These are phyloP conservation scores for Aspergillus quadricinctus DNA, from an alignment of 2,329 filamentous ascomycete genomes.

Conservation along the genomic window DNA sequence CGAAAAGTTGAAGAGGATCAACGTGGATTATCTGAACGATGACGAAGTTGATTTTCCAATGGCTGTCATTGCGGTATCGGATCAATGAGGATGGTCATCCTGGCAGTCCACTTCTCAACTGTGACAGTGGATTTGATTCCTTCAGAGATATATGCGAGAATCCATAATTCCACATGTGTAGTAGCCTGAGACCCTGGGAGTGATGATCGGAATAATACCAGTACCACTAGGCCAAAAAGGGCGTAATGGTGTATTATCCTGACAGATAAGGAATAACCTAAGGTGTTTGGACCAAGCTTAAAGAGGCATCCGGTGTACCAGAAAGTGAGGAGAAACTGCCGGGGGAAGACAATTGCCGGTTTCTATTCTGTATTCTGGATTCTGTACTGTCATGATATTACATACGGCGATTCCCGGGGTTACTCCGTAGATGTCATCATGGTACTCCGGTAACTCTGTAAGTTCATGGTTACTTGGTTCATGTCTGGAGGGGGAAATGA, in stretches of 20 bases:
- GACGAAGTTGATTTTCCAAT: slow-evolving; percentile 32
- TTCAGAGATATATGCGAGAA: no score
- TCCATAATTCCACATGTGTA: no score
- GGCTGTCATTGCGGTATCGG: slow-evolving; percentile 2
- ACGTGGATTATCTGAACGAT: slow-evolving; percentile 34
- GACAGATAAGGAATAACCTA: no score
- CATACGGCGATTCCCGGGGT: background rate
- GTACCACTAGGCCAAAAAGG: no score
- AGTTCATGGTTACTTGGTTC: no score
- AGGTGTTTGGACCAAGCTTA: background rate
- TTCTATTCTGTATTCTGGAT: background rate
- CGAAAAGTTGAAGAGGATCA: slow-evolving; percentile 27
- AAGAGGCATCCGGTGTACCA: background rate
- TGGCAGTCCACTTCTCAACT: no score
- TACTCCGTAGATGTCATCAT: background rate
- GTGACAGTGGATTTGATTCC: no score
- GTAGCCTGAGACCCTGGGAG: no score
- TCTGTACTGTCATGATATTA: background rate
- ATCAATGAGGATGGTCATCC: background rate
- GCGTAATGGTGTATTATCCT: no score
- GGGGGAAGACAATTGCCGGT: background rate
- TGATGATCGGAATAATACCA: no score
- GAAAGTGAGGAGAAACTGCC: background rate
- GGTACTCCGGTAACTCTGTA: no score
- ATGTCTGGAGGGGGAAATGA: no score